Base-by-base conservation (phyloP, 2,329 filamentous ascomycete genomes). In the Graphilbum fragrans region DNA sequence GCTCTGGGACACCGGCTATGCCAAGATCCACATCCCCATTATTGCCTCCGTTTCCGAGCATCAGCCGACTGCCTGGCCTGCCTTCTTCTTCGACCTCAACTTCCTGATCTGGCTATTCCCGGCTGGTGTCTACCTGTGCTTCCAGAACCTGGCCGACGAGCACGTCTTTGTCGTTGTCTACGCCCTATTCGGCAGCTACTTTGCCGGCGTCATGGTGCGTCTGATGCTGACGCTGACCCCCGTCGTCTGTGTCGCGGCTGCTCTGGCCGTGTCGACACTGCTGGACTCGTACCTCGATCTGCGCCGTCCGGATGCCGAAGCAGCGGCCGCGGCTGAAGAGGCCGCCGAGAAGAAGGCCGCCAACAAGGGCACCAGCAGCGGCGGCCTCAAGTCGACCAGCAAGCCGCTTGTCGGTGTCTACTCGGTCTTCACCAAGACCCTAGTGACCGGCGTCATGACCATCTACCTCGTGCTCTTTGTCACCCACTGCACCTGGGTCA, bases 41-140 rank as follows among this genome's bases (percentile, higher is more conserved):
- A 98, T 98, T 60, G 92, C 92, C 4, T 98, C 92, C n/a, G 92
- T 98, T 37, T 98, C 92, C 1, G 92, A 98, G 66, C 92, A 98
- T 67, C 92, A 98, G 66, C 92, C 92, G 41, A 98, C 92, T 31
- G 92, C 92, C 35, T 98, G 92, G 92, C 92, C 92, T 3, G 86
- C 93, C 16, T 98, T 95, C 73, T 98, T 98, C 70, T 98, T 98
- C 62, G 92, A 98, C 56, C 72, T 98, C 53, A 95, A 94, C 69
- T 80, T 98, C 69, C 74, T 98, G 55, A 94, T 98, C 65, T 98
- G 92, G 92, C 78, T 98, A 40, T 50, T 50, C 41, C 48, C 48
- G 2, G 93, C 92, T 12, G 92, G 92, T 63, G 87, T 98, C 44
- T 98, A 96, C 67, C 80, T 98, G 65, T 95, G 88, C 70, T 98